These are phyloP conservation scores for Eucommia ulmoides DNA, from an alignment of 257 asterid genomes.

Conservation along the genomic window DNA sequence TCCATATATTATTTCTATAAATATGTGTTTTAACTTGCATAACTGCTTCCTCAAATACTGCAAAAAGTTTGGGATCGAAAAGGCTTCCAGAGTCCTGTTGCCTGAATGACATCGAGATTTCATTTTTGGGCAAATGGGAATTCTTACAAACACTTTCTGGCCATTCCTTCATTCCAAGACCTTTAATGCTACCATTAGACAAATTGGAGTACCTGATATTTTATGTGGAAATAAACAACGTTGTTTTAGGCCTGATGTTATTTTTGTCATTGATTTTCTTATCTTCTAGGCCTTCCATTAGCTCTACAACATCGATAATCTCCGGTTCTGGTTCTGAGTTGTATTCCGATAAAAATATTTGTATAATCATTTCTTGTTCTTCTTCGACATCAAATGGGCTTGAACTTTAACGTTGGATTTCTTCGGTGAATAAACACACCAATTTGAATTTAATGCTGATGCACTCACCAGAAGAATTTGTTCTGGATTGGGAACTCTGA, in stretches of 20 bases:
- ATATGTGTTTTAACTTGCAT: conserved; percentile 27
- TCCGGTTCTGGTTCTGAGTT: no score
- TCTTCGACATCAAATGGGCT: conserved; percentile 23
- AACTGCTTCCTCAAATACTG: conserved; percentile 61
- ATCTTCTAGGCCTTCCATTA: conserved; percentile 64
- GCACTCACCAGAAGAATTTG: conserved; percentile 50
- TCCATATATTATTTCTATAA: no score
- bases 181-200: no score
- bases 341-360: conserved; percentile 12
- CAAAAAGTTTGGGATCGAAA: conserved; percentile 62
- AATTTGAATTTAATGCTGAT: no score
- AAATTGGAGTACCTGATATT: no score
- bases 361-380: conserved; percentile 17
- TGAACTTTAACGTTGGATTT: conserved; percentile 18
- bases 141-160: conserved; percentile 3
- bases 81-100: conserved; percentile 52
- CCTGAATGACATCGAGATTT: conserved; percentile 32
- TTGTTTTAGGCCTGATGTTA: conserved; percentile 28
- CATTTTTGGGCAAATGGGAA: conserved; percentile 27
- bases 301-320: conserved; percentile 49
- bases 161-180: no score
- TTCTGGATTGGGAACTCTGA: conserved; percentile 65
- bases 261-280: conserved; percentile 46
- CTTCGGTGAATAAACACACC: conserved; percentile 27
- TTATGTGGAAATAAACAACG: conserved; percentile 3